Evolutionary conservation across 805 yeast species (phyloP).

Genomic region (Aciculoconidium aculeatum): DNA sequence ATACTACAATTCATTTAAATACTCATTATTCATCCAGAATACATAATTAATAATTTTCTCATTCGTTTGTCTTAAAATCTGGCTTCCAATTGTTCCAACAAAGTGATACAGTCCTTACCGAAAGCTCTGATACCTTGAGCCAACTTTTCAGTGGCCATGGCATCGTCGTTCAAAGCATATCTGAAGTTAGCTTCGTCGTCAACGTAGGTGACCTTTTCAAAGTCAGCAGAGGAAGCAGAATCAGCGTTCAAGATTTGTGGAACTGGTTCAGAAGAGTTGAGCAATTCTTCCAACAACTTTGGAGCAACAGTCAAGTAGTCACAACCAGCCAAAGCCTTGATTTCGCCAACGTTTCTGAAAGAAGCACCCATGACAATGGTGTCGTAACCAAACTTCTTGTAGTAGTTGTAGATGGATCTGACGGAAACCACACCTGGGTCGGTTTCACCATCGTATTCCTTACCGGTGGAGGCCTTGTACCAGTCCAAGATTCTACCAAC

Average conservation of each 20-base stretch:
- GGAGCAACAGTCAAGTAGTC: conserved; percentile 96
- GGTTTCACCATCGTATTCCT: conserved; percentile 68
- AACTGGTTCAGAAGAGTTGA: conserved; percentile 69
- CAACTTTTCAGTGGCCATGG: conserved; percentile 97
- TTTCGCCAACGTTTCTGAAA: conserved; percentile 95
- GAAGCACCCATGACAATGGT: conserved; percentile 99
- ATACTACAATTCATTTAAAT: too few species aligned
- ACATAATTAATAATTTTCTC: too few species aligned
- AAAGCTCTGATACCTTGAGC: conserved; percentile 97
- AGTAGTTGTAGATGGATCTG: conserved; percentile 86
- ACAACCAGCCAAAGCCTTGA: conserved; percentile 94
- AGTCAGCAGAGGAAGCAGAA: conserved; percentile 42
- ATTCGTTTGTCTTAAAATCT: conserved; percentile 42
- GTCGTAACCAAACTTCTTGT: conserved; percentile 93
- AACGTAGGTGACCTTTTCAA: conserved; percentile 64
- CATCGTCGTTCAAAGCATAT: conserved; percentile 87
- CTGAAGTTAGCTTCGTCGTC: conserved; percentile 89
- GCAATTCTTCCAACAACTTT: conserved; percentile 79
- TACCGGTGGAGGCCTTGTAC: conserved; percentile 92
- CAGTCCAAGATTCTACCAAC: conserved; percentile 99
- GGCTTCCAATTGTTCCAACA: conserved; percentile 59
- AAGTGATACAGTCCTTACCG: conserved; percentile 85
- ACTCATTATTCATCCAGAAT: too few species aligned
- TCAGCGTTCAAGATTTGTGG: conserved; percentile 77
- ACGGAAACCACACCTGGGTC: conserved; percentile 98